Conservation (phyloP, 2,329 filamentous ascomycete species). For the Alternaria consortialis region DNA sequence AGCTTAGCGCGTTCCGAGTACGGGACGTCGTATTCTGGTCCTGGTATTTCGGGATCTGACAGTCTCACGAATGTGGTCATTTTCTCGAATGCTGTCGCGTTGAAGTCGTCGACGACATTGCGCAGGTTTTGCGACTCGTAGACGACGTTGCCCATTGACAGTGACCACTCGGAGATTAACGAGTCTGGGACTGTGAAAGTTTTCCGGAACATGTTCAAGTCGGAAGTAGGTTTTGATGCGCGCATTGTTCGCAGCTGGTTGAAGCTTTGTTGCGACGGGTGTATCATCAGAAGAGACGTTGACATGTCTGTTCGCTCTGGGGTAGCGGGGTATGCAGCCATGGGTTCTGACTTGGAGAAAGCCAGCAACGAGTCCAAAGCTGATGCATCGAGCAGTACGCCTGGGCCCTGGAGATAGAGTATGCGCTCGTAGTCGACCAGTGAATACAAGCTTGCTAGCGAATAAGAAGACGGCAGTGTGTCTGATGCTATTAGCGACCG, state of each 20-base stretch:
- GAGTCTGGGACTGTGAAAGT: constrained; percentile 42
- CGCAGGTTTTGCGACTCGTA: constrained; percentile 48
- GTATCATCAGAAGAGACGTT: constrained; percentile 51
- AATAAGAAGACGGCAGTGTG: constrained; percentile 51
- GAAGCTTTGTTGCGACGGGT: constrained; percentile 46
- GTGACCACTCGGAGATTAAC: constrained; percentile 51
- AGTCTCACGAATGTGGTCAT: constrained; percentile 58
- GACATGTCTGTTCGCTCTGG: constrained; percentile 42
- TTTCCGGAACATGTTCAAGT: constrained; percentile 46
- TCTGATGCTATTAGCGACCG: constrained; percentile 27
- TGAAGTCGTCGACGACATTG: constrained; percentile 50
- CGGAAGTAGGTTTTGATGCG: constrained; percentile 33
- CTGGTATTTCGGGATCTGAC: constrained; percentile 58
- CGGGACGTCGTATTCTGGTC: constrained; percentile 61
- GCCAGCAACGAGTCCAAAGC: constrained; percentile 56
- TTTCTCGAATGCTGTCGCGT: constrained; percentile 55
- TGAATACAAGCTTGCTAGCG: constrained; percentile 56
- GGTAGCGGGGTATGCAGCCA: constrained; percentile 48
- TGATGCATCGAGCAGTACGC: constrained; percentile 57
- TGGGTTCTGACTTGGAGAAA: constrained; percentile 49
- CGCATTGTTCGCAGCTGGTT: constrained; percentile 43
- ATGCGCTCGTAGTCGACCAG: constrained; percentile 57
- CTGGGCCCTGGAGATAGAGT: constrained; percentile 56
- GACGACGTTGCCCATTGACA: constrained; percentile 50
- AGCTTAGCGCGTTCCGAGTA: constrained; percentile 53